phyloP scores from a whole-genome alignment of 768 basidiomycete genomes.

The Flagelloscypha sp. region DNA sequence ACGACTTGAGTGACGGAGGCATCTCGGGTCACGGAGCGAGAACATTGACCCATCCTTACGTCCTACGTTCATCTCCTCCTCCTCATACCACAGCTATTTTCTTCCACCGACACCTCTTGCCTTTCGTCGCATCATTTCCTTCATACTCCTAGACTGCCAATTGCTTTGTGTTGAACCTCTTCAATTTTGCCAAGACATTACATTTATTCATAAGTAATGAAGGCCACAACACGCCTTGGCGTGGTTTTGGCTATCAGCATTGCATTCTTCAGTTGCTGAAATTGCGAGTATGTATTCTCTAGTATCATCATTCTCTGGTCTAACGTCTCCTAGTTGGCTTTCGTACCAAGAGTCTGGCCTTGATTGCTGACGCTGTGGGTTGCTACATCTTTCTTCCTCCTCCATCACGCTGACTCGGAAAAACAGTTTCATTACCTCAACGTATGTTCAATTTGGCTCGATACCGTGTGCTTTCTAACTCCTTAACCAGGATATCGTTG shows the following conservation, averaged over 20 bases:
- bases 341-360: conserved; percentile 44
- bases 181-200: background rate
- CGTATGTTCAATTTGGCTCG: conserved; percentile 21
- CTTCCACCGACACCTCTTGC: too few species aligned
- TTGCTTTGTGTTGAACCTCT: too few species aligned
- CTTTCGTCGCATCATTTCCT: too few species aligned
- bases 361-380: conserved; percentile 50
- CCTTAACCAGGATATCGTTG: conserved; percentile 33
- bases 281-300: conserved; percentile 29
- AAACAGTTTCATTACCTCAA: conserved; percentile 49
- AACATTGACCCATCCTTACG: too few species aligned
- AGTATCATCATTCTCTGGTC: background rate
- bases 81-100: too few species aligned
- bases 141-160: too few species aligned
- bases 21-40: too few species aligned
- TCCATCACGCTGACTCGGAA: background rate
- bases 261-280: conserved; percentile 41
- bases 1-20: too few species aligned
- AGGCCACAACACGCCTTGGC: conserved; percentile 39
- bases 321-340: conserved; percentile 34
- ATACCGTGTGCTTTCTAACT: conserved; percentile 3
- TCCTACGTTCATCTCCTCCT: too few species aligned
- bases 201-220: conserved; percentile 24
- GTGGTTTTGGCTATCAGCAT: conserved; percentile 38
- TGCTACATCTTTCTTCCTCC: conserved; percentile 2